Percentiles rank a stretch among this genome's conserved stretches.
phyloP scores from a whole-genome alignment of 2,329 filamentous ascomycete species.

The Venturia pyrina region DNA sequence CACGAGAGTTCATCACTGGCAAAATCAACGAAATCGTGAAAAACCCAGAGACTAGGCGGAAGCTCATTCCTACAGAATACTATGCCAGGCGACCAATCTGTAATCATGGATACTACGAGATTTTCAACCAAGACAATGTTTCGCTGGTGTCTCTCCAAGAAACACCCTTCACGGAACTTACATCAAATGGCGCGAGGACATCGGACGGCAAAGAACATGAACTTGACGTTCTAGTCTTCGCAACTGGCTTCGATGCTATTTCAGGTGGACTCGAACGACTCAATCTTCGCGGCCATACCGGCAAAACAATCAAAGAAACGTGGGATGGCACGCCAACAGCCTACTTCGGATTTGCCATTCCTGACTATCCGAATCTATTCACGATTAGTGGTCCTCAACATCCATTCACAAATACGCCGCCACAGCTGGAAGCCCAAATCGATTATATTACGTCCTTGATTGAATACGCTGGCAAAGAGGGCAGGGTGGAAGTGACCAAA shows the following conservation, averaged over 20 bases:
- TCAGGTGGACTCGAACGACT: constrained; percentile 27
- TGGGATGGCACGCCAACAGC: constrained; percentile 8
- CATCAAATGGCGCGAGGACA: constrained; percentile 19
- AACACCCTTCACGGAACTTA: constrained; percentile 46
- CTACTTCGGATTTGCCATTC: constrained; percentile 5
- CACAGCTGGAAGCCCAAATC: background rate
- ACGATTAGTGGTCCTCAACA: constrained; percentile 34
- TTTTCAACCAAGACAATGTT: constrained; percentile 22
- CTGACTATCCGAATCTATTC: constrained; percentile 17
- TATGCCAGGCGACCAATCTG: constrained; percentile 15
- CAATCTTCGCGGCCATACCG: constrained; percentile 21
- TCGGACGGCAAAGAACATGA: constrained; percentile 20
- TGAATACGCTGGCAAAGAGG: background rate
- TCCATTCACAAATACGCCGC: background rate
- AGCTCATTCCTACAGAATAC: constrained; percentile 28
- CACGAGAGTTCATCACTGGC: constrained; percentile 28
- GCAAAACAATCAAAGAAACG: constrained; percentile 7
- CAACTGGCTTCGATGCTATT: constrained; percentile 33
- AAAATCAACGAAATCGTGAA: constrained; percentile 17
- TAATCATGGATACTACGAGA: constrained; percentile 20
- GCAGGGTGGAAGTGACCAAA: constrained; percentile 30
- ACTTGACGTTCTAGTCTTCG: constrained; percentile 22
- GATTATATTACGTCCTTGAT: constrained; percentile 18
- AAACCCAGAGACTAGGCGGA: constrained; percentile 22
- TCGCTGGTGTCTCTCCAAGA: background rate